Percentiles rank a stretch among this genome's conserved stretches.
Evolutionary conservation across 106 monocot genomes (phyloP).

Genomic region (Phalaenopsis equestris): DNA sequence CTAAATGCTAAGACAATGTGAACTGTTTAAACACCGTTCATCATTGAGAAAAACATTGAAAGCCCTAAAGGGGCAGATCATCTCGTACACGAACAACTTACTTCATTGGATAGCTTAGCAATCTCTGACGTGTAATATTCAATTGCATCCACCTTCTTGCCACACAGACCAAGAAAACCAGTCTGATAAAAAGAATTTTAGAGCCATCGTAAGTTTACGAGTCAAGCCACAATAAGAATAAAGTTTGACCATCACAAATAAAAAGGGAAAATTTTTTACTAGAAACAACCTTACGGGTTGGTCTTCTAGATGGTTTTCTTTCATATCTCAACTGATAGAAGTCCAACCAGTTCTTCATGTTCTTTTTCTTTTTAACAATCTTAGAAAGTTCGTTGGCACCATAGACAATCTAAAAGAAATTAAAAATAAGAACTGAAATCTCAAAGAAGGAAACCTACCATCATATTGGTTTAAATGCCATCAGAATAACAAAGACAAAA

Average conservation of each 20-base stretch:
- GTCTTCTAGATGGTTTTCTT: slow-evolving; percentile 34
- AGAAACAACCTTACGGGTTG: slow-evolving; percentile 37
- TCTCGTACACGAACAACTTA: slow-evolving; percentile 12
- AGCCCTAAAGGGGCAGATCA: background rate
- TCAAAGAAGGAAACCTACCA: background rate
- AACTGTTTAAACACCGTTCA: background rate
- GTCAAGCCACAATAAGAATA: background rate
- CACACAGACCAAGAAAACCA: slow-evolving; percentile 52
- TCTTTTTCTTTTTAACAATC: slow-evolving; percentile 36
- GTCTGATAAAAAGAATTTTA: slow-evolving; percentile 23
- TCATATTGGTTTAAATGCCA: background rate
- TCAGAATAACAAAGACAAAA: background rate
- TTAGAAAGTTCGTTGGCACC: slow-evolving; percentile 53
- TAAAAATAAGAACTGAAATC: background rate
- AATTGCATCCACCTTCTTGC: slow-evolving; percentile 47
- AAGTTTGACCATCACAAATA: background rate
- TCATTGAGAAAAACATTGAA: background rate
- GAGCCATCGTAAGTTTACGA: background rate
- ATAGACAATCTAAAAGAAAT: slow-evolving; percentile 31
- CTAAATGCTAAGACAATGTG: background rate
- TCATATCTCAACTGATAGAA: slow-evolving; percentile 46
- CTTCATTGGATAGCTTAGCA: slow-evolving; percentile 40
- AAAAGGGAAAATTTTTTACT: background rate
- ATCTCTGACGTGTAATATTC: slow-evolving; percentile 40
- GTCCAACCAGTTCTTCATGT: slow-evolving; percentile 44